A percentile compares a stretch with the other conserved stretches of the same genome.
Evolutionary conservation across 306 rosid genomes (phyloP).

Genomic region (Inga oerstediana): DNA sequence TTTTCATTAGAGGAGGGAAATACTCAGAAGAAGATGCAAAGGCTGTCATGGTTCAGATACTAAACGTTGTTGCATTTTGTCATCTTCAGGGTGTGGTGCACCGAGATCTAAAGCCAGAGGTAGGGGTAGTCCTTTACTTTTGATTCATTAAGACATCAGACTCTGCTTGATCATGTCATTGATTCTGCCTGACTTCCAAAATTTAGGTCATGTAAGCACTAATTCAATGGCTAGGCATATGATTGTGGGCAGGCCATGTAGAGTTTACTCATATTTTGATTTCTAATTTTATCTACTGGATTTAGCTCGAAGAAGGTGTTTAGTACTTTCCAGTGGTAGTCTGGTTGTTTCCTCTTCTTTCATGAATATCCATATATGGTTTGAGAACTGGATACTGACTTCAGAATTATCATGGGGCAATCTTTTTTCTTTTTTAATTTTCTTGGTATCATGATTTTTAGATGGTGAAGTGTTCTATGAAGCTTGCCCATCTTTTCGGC

Average conservation of each 20-base stretch:
- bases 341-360: background rate
- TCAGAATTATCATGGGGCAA: constrained; percentile 17
- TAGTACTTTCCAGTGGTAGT: constrained; percentile 3
- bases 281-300: constrained; percentile 14
- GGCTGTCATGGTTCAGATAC: constrained; percentile 90
- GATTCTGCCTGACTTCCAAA: background rate
- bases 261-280: constrained; percentile 12
- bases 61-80: constrained; percentile 91
- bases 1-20: constrained; percentile 83
- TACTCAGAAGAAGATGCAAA: constrained; percentile 98
- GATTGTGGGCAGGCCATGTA: constrained; percentile 16
- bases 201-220: background rate
- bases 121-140: constrained; percentile 37
- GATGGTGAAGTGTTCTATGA: constrained; percentile 14
- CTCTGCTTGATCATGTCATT: constrained; percentile 14
- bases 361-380: constrained; percentile 10
- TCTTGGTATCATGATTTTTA: background rate
- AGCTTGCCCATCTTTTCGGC: constrained; percentile 21
- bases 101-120: constrained; percentile 99
- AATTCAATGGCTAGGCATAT: constrained; percentile 12
- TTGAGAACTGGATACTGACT: constrained; percentile 10
- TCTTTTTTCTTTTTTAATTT: background rate
- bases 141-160: constrained; percentile 21
- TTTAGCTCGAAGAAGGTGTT: constrained; percentile 4
- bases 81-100: constrained; percentile 99